phyloP scores from a whole-genome alignment of 108 stramenopile species.

The Nitzschia sp. region DNA sequence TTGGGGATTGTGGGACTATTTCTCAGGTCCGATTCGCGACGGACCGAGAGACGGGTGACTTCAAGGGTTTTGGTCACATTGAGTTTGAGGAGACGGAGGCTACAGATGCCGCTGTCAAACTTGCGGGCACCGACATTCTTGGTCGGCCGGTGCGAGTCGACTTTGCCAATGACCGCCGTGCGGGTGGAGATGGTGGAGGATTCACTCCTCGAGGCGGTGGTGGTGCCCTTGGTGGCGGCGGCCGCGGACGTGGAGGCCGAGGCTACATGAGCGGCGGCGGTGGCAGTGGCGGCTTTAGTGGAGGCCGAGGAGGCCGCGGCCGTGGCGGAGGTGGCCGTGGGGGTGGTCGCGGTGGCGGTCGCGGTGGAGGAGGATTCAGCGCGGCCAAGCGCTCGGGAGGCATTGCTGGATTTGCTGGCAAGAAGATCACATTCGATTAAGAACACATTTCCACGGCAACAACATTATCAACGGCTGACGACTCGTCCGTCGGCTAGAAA shows the following conservation, averaged over 20 bases:
- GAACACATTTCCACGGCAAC: no score
- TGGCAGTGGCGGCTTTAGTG: slow-evolving; percentile 67
- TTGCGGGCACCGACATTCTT: slow-evolving; percentile 87
- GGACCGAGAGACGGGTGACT: slow-evolving; percentile 95
- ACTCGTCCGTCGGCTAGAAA: no score
- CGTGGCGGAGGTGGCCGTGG: slow-evolving; percentile 75
- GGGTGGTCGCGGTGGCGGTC: slow-evolving; percentile 71
- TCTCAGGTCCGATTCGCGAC: slow-evolving; percentile 88
- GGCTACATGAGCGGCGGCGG: slow-evolving; percentile 67
- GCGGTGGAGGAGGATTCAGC: slow-evolving; percentile 42
- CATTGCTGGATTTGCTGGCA: slow-evolving; percentile 86
- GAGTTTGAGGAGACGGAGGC: slow-evolving; percentile 89
- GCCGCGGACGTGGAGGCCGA: slow-evolving; percentile 73
- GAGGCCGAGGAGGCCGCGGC: slow-evolving; percentile 77
- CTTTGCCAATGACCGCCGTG: slow-evolving; percentile 69
- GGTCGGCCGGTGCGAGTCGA: slow-evolving; percentile 93
- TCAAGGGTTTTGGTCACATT: slow-evolving; percentile 97
- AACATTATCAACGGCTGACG: no score
- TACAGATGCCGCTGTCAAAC: slow-evolving; percentile 84
- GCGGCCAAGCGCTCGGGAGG: slow-evolving; percentile 72
- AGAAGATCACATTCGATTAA: slow-evolving; percentile 91
- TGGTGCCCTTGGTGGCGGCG: slow-evolving; percentile 67
- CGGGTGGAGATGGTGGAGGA: slow-evolving; percentile 11
- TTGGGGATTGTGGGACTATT: slow-evolving; percentile 92
- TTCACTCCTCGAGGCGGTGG: slow-evolving; percentile 48